These are phyloP conservation scores for Puccinia polysora DNA, from an alignment of 1,284 basidiomycete species.

Conservation along the genomic window DNA sequence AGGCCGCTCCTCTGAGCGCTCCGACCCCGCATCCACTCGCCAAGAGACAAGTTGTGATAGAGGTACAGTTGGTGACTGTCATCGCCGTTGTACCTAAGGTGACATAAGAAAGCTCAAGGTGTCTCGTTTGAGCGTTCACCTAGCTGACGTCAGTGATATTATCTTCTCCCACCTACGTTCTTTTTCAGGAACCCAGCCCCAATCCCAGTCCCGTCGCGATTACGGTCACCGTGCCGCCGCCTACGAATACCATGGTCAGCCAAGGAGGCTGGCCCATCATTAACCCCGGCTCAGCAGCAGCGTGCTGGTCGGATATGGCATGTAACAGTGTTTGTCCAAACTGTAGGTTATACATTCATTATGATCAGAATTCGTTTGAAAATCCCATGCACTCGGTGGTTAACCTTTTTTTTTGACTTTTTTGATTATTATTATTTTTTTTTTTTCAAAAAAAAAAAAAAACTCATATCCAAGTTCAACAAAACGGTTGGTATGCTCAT, in stretches of 20 bases:
- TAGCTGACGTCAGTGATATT: neutral
- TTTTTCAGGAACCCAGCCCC: neutral
- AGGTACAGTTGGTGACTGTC: slow-evolving; percentile 28
- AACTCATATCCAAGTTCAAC: slow-evolving; percentile 18
- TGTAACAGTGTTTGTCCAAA: slow-evolving; percentile 43
- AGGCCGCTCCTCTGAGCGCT: neutral
- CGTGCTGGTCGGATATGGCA: slow-evolving; percentile 40
- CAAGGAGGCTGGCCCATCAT: slow-evolving; percentile 39
- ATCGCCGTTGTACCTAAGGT: slow-evolving; percentile 23
- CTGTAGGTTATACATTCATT: neutral
- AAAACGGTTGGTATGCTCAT: slow-evolving; percentile 44
- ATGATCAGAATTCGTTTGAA: neutral
- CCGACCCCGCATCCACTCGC: slow-evolving; percentile 8
- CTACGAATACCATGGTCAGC: slow-evolving; percentile 18
- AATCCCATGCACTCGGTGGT: neutral
- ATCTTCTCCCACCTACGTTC: neutral
- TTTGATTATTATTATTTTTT: too few relatives aligned
- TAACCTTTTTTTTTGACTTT: neutral
- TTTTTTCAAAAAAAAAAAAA: too few relatives aligned
- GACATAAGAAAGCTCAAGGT: neutral
- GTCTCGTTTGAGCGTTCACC: neutral
- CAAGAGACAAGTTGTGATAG: slow-evolving; percentile 33
- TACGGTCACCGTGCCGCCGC: slow-evolving; percentile 39
- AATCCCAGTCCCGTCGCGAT: slow-evolving; percentile 25
- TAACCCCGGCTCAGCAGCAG: slow-evolving; percentile 17